These are phyloP conservation scores for Termitomyces sp. DNA, from an alignment of 768 basidiomycete species.

Conservation along the genomic window DNA sequence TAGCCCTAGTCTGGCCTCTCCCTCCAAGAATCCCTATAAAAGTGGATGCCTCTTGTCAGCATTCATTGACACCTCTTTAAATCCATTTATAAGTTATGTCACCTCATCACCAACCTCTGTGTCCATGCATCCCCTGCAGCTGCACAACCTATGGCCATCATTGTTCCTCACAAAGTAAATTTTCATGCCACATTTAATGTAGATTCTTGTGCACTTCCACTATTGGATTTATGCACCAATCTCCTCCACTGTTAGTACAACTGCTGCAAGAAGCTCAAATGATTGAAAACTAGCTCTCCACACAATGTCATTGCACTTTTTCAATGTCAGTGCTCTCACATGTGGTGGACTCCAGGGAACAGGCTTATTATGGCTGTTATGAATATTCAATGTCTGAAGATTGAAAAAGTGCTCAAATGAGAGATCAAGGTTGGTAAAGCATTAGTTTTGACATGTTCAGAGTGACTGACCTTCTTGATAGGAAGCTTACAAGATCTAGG, in stretches of 20 bases:
- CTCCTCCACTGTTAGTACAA: too few relatives aligned
- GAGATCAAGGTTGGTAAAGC: conserved; percentile 56
- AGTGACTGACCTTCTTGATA: background rate
- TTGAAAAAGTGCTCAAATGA: conserved; percentile 58
- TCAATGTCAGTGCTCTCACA: too few relatives aligned
- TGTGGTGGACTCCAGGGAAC: conserved; percentile 87
- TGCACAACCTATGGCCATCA: conserved; percentile 77
- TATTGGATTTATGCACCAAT: conserved; percentile 55
- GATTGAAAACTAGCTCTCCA: too few relatives aligned
- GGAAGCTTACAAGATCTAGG: background rate
- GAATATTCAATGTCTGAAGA: conserved; percentile 77
- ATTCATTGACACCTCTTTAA: too few relatives aligned
- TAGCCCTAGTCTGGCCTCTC: too few relatives aligned
- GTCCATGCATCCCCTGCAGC: conserved; percentile 74
- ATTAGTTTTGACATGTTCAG: background rate
- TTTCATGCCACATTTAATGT: conserved; percentile 35
- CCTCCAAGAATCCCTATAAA: too few relatives aligned
- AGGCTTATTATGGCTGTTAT: conserved; percentile 89
- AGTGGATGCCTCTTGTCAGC: too few relatives aligned
- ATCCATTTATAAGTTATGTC: conserved; percentile 83
- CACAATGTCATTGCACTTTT: too few relatives aligned
- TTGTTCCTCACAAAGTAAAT: conserved; percentile 76
- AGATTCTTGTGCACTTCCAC: conserved; percentile 3
- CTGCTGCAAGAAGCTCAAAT: too few relatives aligned
- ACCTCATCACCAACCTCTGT: conserved; percentile 74